These are phyloP conservation scores for Cordyceps javanica DNA, from an alignment of 2,329 filamentous ascomycete genomes.

Conservation along the genomic window DNA sequence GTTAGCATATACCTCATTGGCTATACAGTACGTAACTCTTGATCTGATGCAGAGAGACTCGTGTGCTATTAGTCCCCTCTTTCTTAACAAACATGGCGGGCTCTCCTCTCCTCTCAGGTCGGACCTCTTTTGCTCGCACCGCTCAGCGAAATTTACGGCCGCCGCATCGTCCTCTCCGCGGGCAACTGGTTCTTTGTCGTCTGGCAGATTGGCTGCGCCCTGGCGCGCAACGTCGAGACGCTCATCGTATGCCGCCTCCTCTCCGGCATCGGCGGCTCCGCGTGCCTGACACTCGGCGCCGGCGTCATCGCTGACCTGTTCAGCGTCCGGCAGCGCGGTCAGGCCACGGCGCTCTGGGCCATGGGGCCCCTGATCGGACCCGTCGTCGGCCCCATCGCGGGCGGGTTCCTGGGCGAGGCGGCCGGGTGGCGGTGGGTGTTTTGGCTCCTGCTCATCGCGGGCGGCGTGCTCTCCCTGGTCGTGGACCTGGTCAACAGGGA, in stretches of 20 bases:
- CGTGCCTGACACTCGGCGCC: conserved; percentile 60
- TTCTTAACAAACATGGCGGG: background rate
- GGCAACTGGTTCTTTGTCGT: conserved; percentile 51
- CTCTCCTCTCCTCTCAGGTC: background rate
- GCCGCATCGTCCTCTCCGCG: conserved; percentile 20
- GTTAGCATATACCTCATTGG: conserved; percentile 4
- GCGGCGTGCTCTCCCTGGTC: background rate
- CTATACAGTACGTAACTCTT: background rate
- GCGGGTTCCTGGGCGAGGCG: conserved; percentile 39
- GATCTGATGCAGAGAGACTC: no score
- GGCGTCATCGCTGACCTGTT: conserved; percentile 62
- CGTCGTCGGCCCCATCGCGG: conserved; percentile 29
- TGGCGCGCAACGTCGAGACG: conserved; percentile 58
- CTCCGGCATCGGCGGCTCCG: conserved; percentile 52
- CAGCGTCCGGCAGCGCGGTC: conserved; percentile 51
- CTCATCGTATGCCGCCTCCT: conserved; percentile 58
- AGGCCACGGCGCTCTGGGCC: conserved; percentile 59
- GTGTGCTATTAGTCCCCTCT: background rate
- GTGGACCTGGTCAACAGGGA: no score
- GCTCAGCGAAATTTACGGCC: background rate
- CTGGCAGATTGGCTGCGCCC: conserved; percentile 33
- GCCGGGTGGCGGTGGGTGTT: conserved; percentile 46
- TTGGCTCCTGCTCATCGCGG: conserved; percentile 42
- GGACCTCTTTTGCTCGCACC: conserved; percentile 3
- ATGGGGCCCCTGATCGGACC: conserved; percentile 52